These are phyloP conservation scores for Sutorius eximius DNA, from an alignment of 1,284 basidiomycete species.

Conservation along the genomic window DNA sequence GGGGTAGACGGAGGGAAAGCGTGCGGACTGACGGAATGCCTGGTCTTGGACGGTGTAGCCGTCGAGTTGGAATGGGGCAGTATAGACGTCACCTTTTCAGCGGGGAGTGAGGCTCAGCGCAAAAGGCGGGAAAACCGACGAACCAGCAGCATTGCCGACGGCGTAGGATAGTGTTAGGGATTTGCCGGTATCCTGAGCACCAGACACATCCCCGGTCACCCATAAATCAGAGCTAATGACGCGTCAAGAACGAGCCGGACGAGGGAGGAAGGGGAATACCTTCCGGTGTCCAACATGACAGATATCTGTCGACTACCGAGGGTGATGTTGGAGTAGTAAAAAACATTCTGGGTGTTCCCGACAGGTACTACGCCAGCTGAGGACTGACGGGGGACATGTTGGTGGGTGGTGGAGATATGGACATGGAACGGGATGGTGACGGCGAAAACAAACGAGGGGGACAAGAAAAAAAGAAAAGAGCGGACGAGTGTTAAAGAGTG, in stretches of 20 bases:
- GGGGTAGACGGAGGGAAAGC: not conserved
- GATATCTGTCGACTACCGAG: slow-evolving; percentile 49
- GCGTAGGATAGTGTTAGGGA: slow-evolving; percentile 61
- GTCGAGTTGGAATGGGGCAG: slow-evolving; percentile 56
- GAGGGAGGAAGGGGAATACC: slow-evolving; percentile 33
- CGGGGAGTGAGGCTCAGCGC: slow-evolving; percentile 1
- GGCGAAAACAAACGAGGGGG: slow-evolving; percentile 40
- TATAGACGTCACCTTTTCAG: slow-evolving; percentile 58
- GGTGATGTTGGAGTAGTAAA: slow-evolving; percentile 60
- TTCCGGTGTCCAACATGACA: slow-evolving; percentile 62
- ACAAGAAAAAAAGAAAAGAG: slow-evolving; percentile 44
- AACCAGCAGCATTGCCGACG: slow-evolving; percentile 64
- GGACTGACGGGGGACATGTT: slow-evolving; percentile 29
- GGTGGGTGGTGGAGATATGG: slow-evolving; percentile 20
- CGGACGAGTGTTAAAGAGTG: slow-evolving; percentile 45
- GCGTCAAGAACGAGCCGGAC: slow-evolving; percentile 5
- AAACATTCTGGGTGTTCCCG: slow-evolving; percentile 59
- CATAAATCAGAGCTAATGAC: slow-evolving; percentile 32
- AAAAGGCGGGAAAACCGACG: slow-evolving; percentile 13
- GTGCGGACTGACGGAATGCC: slow-evolving; percentile 60
- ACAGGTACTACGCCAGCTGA: slow-evolving; percentile 40
- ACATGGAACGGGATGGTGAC: slow-evolving; percentile 51
- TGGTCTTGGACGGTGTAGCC: slow-evolving; percentile 61
- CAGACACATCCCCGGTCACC: slow-evolving; percentile 33
- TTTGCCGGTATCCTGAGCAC: slow-evolving; percentile 56